phyloP scores from a whole-genome alignment of 2,329 filamentous ascomycete species.

The Plenodomus lindquistii region DNA sequence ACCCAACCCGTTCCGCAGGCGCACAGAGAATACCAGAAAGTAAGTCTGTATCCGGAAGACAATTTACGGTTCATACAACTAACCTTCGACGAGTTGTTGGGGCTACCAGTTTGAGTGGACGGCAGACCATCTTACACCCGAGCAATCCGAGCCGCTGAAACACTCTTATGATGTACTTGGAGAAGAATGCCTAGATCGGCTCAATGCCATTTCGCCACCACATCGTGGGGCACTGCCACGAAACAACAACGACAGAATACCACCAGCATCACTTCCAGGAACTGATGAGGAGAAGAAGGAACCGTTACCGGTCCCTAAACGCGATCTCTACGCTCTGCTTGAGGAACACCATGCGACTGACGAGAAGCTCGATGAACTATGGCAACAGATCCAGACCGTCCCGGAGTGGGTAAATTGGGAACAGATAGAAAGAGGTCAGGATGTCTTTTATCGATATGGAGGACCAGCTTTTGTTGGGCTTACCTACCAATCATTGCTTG shows the following conservation, averaged over 20 bases:
- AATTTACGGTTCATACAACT: constrained; percentile 10
- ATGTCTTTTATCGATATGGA: constrained; percentile 77
- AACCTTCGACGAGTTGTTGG: constrained; percentile 54
- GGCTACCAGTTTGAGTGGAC: constrained; percentile 73
- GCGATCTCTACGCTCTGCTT: constrained; percentile 68
- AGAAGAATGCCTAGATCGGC: constrained; percentile 65
- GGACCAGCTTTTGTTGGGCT: constrained; percentile 66
- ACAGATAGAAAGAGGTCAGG: constrained; percentile 73
- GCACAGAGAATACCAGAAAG: constrained; percentile 50
- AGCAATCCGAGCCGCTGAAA: constrained; percentile 64
- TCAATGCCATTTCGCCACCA: constrained; percentile 65
- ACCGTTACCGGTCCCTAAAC: constrained; percentile 39
- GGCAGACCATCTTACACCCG: constrained; percentile 62
- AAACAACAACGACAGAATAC: constrained; percentile 40
- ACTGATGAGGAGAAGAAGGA: constrained; percentile 38
- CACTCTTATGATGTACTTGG: constrained; percentile 70
- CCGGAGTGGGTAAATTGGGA: constrained; percentile 79
- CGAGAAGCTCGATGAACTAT: constrained; percentile 61
- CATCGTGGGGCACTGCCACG: constrained; percentile 43
- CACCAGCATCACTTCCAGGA: constrained; percentile 28
- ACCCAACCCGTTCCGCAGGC: constrained; percentile 48
- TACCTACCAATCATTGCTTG: constrained; percentile 67
- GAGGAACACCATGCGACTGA: constrained; percentile 62
- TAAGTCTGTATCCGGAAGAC: constrained; percentile 33
- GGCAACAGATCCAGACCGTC: constrained; percentile 67